Conservation (phyloP, 441 rosid genomes). For the Croton setiger region DNA sequence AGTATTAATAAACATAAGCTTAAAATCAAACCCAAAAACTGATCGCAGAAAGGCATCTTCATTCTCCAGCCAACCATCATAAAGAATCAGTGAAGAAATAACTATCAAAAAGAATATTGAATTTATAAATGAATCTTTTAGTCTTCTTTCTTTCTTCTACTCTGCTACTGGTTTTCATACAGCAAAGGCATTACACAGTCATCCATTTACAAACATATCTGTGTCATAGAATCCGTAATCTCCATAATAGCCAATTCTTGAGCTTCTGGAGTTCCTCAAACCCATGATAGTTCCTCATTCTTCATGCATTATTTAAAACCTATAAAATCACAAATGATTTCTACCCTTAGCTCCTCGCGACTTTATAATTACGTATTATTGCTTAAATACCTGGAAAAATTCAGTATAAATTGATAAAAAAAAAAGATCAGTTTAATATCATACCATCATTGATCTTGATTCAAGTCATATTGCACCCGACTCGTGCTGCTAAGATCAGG, state of each 20-base stretch:
- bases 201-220: slow-evolving; percentile 9
- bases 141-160: too few relatives aligned
- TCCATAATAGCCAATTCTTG: neutral
- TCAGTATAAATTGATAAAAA: neutral
- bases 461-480: slow-evolving; percentile 22
- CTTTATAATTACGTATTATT: neutral
- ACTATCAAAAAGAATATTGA: neutral
- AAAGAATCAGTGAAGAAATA: too few relatives aligned
- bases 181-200: neutral
- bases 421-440: neutral
- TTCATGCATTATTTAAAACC: neutral
- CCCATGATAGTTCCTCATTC: neutral
- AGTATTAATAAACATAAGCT: too few relatives aligned
- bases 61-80: neutral
- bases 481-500: slow-evolving; percentile 30
- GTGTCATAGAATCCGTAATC: neutral
- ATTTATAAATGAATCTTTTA: neutral
- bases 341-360: neutral
- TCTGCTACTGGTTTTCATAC: neutral
- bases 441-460: slow-evolving; percentile 20
- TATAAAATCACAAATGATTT: neutral
- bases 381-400: neutral
- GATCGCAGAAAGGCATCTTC: neutral
- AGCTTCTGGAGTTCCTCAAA: slow-evolving; percentile 1
- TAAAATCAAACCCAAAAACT: neutral